These are phyloP conservation scores for Rhynchospora tenuis DNA, from an alignment of 176 grass and related monocot genomes.

Conservation along the genomic window DNA sequence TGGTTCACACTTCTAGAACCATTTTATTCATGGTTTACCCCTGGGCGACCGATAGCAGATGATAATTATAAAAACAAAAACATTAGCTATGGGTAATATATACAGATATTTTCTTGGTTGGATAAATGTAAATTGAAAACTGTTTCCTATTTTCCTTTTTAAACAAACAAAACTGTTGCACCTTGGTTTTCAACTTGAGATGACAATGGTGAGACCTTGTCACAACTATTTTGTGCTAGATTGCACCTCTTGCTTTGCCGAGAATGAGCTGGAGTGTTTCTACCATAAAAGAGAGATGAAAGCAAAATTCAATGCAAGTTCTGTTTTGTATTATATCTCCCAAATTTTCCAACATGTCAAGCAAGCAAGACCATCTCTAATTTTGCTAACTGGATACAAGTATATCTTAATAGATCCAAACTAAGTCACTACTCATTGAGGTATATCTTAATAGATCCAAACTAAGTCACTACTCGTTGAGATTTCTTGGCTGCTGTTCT, in stretches of 20 bases:
- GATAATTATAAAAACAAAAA: background rate
- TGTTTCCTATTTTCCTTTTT: background rate
- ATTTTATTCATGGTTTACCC: too few species aligned
- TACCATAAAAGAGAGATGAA: constrained; percentile 6
- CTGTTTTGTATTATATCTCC: background rate
- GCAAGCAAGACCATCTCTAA: background rate
- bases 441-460: background rate
- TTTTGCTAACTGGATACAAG: background rate
- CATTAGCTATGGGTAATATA: background rate
- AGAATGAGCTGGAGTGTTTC: constrained; percentile 26
- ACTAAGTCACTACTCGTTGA: background rate
- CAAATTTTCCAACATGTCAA: background rate
- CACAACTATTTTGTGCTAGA: constrained; percentile 1
- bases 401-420: background rate
- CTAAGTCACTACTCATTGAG: background rate
- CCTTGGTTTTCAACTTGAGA: constrained; percentile 26
- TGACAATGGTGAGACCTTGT: constrained; percentile 10
- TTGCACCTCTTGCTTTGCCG: constrained; percentile 17
- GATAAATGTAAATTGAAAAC: background rate
- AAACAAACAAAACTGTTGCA: constrained; percentile 9
- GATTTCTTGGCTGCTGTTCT: background rate
- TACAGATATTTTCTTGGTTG: constrained; percentile 7
- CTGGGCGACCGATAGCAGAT: too few species aligned
- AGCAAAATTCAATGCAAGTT: background rate
- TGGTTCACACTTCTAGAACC: too few species aligned